Conservation (phyloP, 345 rosid genomes). For the Aquilaria yunnanensis region DNA sequence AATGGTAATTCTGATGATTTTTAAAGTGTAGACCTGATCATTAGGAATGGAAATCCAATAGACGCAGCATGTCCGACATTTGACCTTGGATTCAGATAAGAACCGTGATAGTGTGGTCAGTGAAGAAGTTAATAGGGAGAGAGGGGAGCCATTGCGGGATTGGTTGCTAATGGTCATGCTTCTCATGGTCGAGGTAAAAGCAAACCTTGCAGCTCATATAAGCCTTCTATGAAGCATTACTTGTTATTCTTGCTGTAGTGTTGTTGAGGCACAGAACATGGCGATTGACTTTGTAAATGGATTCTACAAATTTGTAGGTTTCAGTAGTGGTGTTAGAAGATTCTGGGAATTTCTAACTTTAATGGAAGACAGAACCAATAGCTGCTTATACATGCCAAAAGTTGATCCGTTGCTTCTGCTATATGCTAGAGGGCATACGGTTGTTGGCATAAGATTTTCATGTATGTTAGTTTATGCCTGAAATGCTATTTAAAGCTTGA, state of each 20-base stretch:
- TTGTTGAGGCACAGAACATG: not conserved
- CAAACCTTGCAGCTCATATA: constrained; percentile 6
- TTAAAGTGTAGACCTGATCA: constrained; percentile 39
- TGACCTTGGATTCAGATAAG: constrained; percentile 78
- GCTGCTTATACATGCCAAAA: too few species aligned
- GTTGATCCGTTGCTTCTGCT: too few species aligned
- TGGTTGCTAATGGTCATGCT: constrained; percentile 44
- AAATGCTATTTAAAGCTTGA: too few species aligned
- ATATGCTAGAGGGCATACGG: too few species aligned
- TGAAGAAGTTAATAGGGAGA: constrained; percentile 7
- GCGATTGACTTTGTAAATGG: too few species aligned
- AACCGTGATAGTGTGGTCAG: constrained; percentile 31
- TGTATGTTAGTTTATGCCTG: too few species aligned
- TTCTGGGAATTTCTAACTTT: too few species aligned
- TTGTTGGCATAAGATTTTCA: too few species aligned
- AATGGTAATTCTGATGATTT: constrained; percentile 30
- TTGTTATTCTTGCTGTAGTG: too few species aligned
- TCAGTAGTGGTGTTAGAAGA: too few species aligned
- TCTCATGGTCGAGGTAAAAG: constrained; percentile 36
- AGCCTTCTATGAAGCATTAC: not conserved
- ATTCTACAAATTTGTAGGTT: too few species aligned
- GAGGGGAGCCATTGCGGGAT: constrained; percentile 27
- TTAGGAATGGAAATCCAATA: constrained; percentile 55
- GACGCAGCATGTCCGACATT: constrained; percentile 30
- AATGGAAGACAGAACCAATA: too few species aligned